Evolutionary conservation across 305 asterid genomes (phyloP), one percentile per base, ranked within the genome.

Genomic region (Petunia hybrid): DNA sequence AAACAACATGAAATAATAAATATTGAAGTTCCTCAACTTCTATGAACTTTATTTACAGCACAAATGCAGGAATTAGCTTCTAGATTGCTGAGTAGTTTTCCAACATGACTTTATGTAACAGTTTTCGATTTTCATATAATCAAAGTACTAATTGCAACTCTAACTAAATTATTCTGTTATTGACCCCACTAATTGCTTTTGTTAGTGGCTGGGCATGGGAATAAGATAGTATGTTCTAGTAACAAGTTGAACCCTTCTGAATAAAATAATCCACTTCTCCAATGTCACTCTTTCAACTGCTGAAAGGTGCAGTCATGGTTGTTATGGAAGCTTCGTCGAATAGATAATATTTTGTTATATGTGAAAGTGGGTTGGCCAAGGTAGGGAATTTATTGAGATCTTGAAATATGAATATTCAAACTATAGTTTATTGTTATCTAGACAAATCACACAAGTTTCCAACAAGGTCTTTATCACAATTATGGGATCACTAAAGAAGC

Each of bases 311-410:
- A 88, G 82, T 65, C 77, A 55, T 69, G 78, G 61, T 76, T 60
- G 83, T 84, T 82, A 86, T 65, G 38, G 68, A 73, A 73, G 36
- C 78, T 74, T 77, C 81, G 65, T 80, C 71, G 60, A 62, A 69
- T 76, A 78, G 70, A 69, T 76, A 76, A 80, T 74, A 64, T 76
- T 67, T 80, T 81, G 83, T 83, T 80, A 81, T 42, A 70, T 76
- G 59, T 46, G 67, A 74, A 61, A 75, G 82, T 82, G 87, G 80
- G 63, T 79, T 81, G 86, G 85, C 81, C 76, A 82, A 75, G 76
- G 55, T 46, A 80, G 53, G 83, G 43, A 79, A 45, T 79, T 82
- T 87, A 81, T 63, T 81, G 65, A 77, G 86, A 79, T 46, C 83
- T 84, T 71, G 84, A 85, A 81, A 84, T 80, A 77, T 84, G 40